Base-by-base conservation (phyloP, 768 basidiomycete species). In the Pulveroboletus sp. region DNA sequence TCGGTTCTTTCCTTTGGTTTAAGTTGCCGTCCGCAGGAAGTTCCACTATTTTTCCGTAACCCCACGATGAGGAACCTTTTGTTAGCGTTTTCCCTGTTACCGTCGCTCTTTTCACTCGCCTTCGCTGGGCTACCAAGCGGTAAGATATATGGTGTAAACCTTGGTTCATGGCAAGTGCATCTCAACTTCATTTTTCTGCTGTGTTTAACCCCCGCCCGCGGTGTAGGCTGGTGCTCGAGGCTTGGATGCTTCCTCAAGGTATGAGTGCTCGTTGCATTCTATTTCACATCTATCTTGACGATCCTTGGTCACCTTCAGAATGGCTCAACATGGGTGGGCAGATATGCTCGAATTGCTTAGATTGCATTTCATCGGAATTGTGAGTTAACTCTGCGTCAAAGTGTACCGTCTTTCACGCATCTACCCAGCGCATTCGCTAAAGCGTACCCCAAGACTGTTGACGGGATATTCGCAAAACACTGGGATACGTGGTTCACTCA, bases 171-270 rank as follows among this genome's bases (percentile, higher is more conserved):
- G 82, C 79, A 51, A 19, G 72, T 56, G 5, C 48, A n/a, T 35
- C 43, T 23, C 42, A 24, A 4, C 9, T 6, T 13, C 17, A 5
- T n/a, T 21, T 13, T 44, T 10, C 9, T 4, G 21, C 20, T 11
- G 27, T 27, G 29, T 52, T 32, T 40, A 52, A 53, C 33, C 40
- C 9, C 9, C 21, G 36, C 40, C 19, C 40, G 40, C 35, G 52
- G 7, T 42, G n/a, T 47, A 89, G 88, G 88, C 74, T 90, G 42
- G 65, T 90, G 0, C 64, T 88, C 6, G 88, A 90, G 58, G 57
- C 86, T n/a, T 90, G 88, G 88, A 90, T 90, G 87, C 72, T 88
- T 35, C 87, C 86, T 9, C 69, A 74, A 64, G 84, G 83, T 83
- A 51, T 10, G 45, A 11, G 1, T 16, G 0, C 6, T 6, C n/a